These are phyloP conservation scores for Choiromyces venosus DNA, from an alignment of 495 filamentous ascomycete genomes.

Conservation along the genomic window DNA sequence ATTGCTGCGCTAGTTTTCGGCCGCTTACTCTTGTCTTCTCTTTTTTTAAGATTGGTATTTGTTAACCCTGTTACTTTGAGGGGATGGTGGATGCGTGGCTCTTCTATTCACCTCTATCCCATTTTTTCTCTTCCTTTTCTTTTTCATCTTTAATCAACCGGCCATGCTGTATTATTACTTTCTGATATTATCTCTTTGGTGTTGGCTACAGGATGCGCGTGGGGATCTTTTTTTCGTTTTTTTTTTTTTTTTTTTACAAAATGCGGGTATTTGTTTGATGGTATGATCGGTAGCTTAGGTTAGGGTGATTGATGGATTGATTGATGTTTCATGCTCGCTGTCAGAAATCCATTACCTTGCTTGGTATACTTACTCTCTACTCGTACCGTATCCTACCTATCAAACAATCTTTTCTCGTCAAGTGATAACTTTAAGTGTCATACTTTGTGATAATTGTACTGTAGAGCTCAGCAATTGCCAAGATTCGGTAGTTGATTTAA, in stretches of 20 bases:
- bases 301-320: background rate
- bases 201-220: background rate
- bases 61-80: background rate
- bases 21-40: background rate
- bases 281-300: background rate
- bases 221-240: background rate
- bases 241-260: conserved; percentile 1
- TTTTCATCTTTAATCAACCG: background rate
- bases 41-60: background rate
- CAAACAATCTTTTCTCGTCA: background rate
- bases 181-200: background rate
- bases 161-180: conserved; percentile 3
- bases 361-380: background rate
- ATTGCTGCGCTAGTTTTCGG: background rate
- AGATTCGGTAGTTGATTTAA: background rate
- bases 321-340: background rate
- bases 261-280: background rate
- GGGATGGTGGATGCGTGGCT: background rate
- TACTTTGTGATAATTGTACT: background rate
- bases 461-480: background rate
- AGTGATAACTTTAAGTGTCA: background rate
- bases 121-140: background rate
- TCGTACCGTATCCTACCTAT: no score
- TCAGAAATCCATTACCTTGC: background rate
- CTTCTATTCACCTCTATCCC: background rate